Conservation (phyloP, 2,329 filamentous ascomycete species). For the Eutypella sp. region DNA sequence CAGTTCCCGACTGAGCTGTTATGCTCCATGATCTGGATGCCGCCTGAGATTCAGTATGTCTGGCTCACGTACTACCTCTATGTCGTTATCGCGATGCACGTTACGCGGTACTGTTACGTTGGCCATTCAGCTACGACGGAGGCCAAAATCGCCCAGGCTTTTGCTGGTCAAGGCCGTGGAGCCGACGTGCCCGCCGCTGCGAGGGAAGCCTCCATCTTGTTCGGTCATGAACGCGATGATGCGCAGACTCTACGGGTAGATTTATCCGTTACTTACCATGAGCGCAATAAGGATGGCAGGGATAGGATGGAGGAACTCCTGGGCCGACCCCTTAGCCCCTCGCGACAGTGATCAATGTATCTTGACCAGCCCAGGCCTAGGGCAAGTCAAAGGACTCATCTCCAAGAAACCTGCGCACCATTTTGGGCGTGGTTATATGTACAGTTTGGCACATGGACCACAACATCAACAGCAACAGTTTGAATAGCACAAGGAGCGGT, state of each 20-base stretch:
- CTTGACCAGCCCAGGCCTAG: too few species aligned
- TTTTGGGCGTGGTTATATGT: too few species aligned
- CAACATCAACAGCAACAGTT: too few species aligned
- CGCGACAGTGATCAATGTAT: too few species aligned
- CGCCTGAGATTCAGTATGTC: slow-evolving; percentile 10
- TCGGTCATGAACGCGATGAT: background rate
- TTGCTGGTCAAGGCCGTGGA: background rate
- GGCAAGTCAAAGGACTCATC: too few species aligned
- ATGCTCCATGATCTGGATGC: slow-evolving; percentile 13
- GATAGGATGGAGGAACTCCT: background rate
- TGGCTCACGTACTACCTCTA: slow-evolving; percentile 19
- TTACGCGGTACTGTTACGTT: slow-evolving; percentile 9
- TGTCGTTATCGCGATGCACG: slow-evolving; percentile 14
- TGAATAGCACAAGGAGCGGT: too few species aligned
- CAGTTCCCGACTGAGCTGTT: slow-evolving; percentile 13
- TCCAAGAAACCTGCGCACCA: too few species aligned
- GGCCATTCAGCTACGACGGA: background rate
- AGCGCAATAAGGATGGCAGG: background rate
- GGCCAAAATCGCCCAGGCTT: background rate
- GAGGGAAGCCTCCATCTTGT: background rate
- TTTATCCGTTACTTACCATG: background rate
- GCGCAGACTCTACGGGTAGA: background rate
- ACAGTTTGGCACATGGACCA: too few species aligned
- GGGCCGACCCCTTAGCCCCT: too few species aligned
- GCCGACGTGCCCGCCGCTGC: background rate